These are phyloP conservation scores for Thymus mandschuricus DNA, from an alignment of 257 asterid species.

Conservation along the genomic window DNA sequence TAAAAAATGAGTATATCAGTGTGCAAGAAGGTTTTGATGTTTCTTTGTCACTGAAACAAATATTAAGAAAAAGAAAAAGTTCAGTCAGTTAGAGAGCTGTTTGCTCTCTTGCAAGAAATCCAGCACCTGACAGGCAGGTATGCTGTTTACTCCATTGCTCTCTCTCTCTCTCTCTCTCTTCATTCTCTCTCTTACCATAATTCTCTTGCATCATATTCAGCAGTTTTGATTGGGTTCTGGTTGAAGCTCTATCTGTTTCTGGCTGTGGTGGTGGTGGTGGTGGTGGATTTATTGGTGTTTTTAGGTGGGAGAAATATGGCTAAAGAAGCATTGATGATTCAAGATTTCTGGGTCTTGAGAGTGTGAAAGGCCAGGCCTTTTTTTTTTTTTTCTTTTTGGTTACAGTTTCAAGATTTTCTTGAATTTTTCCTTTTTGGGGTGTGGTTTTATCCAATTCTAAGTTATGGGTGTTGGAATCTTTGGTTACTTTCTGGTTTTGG, in stretches of 20 bases:
- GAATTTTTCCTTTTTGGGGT: neutral
- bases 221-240: conserved; percentile 25
- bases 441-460: conserved; percentile 27
- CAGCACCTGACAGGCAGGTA: conserved; percentile 32
- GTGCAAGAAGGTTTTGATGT: conserved; percentile 28
- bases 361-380: conserved; percentile 23
- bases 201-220: conserved; percentile 27
- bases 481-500: conserved; percentile 48
- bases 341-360: conserved; percentile 32
- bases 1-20: conserved; percentile 23
- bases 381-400: neutral
- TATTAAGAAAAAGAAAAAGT: neutral
- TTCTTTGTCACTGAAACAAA: conserved; percentile 31
- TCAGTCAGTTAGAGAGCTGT: conserved; percentile 40
- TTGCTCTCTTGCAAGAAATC: conserved; percentile 39
- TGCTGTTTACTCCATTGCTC: conserved; percentile 18
- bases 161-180: conserved; percentile 26
- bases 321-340: conserved; percentile 41
- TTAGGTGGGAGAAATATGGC: conserved; percentile 35
- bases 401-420: neutral
- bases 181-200: neutral
- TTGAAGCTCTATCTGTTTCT: conserved; percentile 30
- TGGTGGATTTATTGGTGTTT: conserved; percentile 45
- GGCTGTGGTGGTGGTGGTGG: conserved; percentile 32
- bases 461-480: conserved; percentile 64